Evolutionary conservation across 495 filamentous ascomycete species (phyloP).

Genomic region (Hypoxylon trugodes): DNA sequence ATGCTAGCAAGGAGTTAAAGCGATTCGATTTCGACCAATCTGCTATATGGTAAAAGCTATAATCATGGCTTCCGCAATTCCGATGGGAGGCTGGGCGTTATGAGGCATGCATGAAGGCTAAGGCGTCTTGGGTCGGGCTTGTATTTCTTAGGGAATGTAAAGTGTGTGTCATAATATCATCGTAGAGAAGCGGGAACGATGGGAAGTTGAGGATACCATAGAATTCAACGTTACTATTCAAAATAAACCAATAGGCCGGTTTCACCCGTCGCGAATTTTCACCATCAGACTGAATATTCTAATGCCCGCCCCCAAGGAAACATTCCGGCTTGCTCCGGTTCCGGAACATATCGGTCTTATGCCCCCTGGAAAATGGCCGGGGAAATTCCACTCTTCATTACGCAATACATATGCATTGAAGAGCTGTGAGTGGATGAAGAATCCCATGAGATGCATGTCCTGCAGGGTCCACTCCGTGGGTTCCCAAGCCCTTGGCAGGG

Average conservation of each 20-base stretch:
- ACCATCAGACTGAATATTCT: neutral
- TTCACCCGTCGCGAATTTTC: neutral
- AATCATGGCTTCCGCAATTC: neutral
- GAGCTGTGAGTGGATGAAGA: slow-evolving; percentile 16
- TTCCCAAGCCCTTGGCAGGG: slow-evolving; percentile 33
- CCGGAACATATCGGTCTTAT: slow-evolving; percentile 24
- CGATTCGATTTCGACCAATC: slow-evolving; percentile 86
- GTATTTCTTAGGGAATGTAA: neutral
- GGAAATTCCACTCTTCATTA: slow-evolving; percentile 22
- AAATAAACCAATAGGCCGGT: neutral
- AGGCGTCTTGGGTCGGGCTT: slow-evolving; percentile 21
- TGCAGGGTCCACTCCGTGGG: slow-evolving; percentile 32
- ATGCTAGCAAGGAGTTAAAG: slow-evolving; percentile 87
- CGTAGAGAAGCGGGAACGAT: neutral
- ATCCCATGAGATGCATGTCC: slow-evolving; percentile 25
- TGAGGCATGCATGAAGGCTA: slow-evolving; percentile 13
- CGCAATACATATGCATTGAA: slow-evolving; percentile 31
- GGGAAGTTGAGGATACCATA: slow-evolving; percentile 27
- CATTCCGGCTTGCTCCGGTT: slow-evolving; percentile 25
- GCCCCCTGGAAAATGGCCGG: slow-evolving; percentile 5
- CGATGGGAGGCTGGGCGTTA: slow-evolving; percentile 16
- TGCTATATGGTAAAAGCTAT: slow-evolving; percentile 52
- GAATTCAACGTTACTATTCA: slow-evolving; percentile 18
- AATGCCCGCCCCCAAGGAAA: neutral
- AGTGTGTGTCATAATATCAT: slow-evolving; percentile 7